Percentiles rank a stretch among this genome's conserved stretches.
Evolutionary conservation across 805 yeast species (phyloP).

Genomic region (Metschnikowia dekortorum): DNA sequence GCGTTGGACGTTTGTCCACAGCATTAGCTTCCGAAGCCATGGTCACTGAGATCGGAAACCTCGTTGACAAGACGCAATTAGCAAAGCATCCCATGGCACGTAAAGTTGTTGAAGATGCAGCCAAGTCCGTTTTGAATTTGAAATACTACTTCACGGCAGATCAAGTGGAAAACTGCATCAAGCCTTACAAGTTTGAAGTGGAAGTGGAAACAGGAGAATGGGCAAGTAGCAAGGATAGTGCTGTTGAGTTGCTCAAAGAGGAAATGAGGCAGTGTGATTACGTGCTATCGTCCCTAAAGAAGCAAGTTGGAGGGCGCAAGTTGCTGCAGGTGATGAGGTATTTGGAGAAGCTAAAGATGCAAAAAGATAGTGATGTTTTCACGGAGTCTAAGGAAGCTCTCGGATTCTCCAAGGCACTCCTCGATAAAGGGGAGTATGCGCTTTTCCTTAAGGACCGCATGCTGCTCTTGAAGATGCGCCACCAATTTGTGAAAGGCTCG

Average conservation of each 20-base stretch:
- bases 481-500: constrained; percentile 65
- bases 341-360: constrained; percentile 47
- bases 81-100: constrained; percentile 84
- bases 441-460: constrained; percentile 71
- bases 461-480: constrained; percentile 64
- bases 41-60: constrained; percentile 67
- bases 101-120: constrained; percentile 79
- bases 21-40: constrained; percentile 76
- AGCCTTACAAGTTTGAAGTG: constrained; percentile 95
- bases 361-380: constrained; percentile 26
- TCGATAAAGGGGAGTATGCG: constrained; percentile 81
- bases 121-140: constrained; percentile 68
- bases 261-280: constrained; percentile 79
- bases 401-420: constrained; percentile 75
- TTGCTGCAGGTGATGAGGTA: constrained; percentile 78
- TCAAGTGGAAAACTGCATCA: constrained; percentile 96
- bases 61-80: constrained; percentile 71
- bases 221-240: constrained; percentile 74
- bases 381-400: constrained; percentile 61
- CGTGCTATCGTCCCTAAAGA: constrained; percentile 54
- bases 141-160: constrained; percentile 91
- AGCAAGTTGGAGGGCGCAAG: constrained; percentile 78
- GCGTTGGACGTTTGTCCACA: constrained; percentile 89
- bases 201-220: constrained; percentile 96
- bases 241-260: constrained; percentile 69